phyloP scores from a whole-genome alignment of 2,329 filamentous ascomycete genomes.

The Hortaea werneckii region DNA sequence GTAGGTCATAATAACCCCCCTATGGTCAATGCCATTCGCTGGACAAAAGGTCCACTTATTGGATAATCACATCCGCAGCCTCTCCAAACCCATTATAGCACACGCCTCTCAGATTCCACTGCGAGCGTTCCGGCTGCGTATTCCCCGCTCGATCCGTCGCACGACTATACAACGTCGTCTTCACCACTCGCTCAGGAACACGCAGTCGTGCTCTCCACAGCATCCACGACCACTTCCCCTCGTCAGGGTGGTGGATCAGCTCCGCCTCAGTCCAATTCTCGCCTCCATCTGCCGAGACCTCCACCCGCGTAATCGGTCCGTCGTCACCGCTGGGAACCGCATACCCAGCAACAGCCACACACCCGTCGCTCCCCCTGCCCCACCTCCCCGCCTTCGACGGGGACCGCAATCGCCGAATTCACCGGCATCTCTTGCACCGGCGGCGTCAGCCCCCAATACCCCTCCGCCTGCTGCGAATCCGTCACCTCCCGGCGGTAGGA shows the following conservation, averaged over 20 bases:
- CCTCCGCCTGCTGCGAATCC: slow-evolving; percentile 39
- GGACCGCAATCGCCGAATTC: slow-evolving; percentile 33
- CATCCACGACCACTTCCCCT: slow-evolving; percentile 41
- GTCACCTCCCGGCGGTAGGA: slow-evolving; percentile 42
- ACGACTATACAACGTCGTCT: slow-evolving; percentile 40
- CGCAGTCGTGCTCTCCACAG: slow-evolving; percentile 42
- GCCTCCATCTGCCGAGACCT: slow-evolving; percentile 42
- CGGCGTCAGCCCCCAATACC: slow-evolving; percentile 42
- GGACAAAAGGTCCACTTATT: too few species aligned
- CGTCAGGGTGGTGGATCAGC: slow-evolving; percentile 24
- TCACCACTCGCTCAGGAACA: slow-evolving; percentile 30
- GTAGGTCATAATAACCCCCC: too few species aligned
- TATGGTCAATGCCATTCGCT: too few species aligned
- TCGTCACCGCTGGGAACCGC: slow-evolving; percentile 44
- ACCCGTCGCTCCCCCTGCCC: too few species aligned
- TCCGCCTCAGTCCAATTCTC: slow-evolving; percentile 41
- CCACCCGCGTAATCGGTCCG: slow-evolving; percentile 44
- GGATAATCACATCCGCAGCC: slow-evolving; percentile 34
- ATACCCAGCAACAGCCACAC: slow-evolving; percentile 44
- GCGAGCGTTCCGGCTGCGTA: slow-evolving; percentile 36
- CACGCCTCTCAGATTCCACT: slow-evolving; percentile 52
- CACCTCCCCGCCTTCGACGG: slow-evolving; percentile 34
- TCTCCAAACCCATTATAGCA: slow-evolving; percentile 53
- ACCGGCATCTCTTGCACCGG: slow-evolving; percentile 39
- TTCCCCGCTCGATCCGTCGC: slow-evolving; percentile 46